Evolutionary conservation across 176 grass and related monocot species (phyloP).

Genomic region (Hyparrhenia diplandra): DNA sequence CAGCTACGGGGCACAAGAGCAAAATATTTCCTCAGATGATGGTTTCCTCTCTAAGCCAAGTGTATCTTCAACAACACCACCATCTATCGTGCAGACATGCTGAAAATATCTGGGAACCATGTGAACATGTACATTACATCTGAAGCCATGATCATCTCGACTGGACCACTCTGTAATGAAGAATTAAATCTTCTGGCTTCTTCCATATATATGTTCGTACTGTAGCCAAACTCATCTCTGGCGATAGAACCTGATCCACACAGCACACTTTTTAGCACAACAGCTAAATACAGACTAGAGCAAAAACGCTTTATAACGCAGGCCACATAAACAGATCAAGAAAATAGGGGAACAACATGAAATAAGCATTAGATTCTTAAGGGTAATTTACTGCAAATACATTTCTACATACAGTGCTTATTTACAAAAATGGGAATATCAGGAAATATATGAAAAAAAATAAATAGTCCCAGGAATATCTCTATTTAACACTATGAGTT

Average conservation of each 20-base stretch:
- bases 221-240: conserved; percentile 90
- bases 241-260: conserved; percentile 57
- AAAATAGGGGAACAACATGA: not conserved
- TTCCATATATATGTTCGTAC: conserved; percentile 94
- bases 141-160: conserved; percentile 38
- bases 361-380: not conserved
- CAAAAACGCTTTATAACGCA: not conserved
- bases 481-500: not conserved
- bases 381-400: not conserved
- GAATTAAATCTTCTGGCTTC: conserved; percentile 89
- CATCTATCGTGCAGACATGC: not conserved
- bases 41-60: conserved; percentile 14
- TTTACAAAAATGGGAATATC: not conserved
- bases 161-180: conserved; percentile 84
- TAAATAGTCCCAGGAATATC: not conserved
- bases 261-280: conserved; percentile 15
- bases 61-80: conserved; percentile 12
- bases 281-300: not conserved
- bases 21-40: conserved; percentile 3
- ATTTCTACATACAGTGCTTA: not conserved
- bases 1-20: not conserved
- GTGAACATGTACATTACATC: conserved; percentile 15
- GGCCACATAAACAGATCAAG: not conserved
- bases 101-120: conserved; percentile 10
- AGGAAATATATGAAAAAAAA: not conserved